These are phyloP conservation scores for Leonotis leonurus DNA, from an alignment of 257 asterid genomes.

Conservation along the genomic window DNA sequence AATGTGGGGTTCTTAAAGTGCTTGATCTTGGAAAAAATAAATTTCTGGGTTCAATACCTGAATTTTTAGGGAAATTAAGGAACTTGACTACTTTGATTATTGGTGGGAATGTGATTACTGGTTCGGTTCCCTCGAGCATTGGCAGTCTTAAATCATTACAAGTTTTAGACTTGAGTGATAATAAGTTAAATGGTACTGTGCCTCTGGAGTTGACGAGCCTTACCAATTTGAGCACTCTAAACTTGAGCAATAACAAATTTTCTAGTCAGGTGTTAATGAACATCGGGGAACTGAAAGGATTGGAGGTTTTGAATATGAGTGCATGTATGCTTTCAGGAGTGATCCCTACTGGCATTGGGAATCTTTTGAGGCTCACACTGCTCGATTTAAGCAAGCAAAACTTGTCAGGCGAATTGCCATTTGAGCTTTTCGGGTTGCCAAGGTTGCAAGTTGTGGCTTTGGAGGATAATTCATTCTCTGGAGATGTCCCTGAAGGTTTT, in stretches of 20 bases:
- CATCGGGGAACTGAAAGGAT: constrained; percentile 36
- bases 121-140: constrained; percentile 42
- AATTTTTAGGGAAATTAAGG: constrained; percentile 42
- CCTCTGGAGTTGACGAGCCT: constrained; percentile 52
- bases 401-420: constrained; percentile 68
- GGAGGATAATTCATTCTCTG: constrained; percentile 53
- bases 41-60: constrained; percentile 46
- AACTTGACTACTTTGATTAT: constrained; percentile 37
- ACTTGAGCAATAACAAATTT: constrained; percentile 53
- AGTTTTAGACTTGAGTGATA: constrained; percentile 56
- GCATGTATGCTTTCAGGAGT: constrained; percentile 59
- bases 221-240: constrained; percentile 53
- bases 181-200: constrained; percentile 43
- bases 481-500: constrained; percentile 75
- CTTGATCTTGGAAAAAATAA: constrained; percentile 55
- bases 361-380: constrained; percentile 44
- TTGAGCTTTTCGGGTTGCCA: constrained; percentile 68
- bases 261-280: constrained; percentile 36
- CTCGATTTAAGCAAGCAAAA: constrained; percentile 77
- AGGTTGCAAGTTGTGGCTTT: constrained; percentile 52
- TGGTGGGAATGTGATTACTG: constrained; percentile 52
- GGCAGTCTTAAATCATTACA: constrained; percentile 35
- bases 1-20: constrained; percentile 38
- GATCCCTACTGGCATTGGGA: constrained; percentile 53
- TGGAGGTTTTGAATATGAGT: constrained; percentile 65